Conservation (phyloP, 2,329 filamentous ascomycete genomes). For the Colletotrichum godetiae region DNA sequence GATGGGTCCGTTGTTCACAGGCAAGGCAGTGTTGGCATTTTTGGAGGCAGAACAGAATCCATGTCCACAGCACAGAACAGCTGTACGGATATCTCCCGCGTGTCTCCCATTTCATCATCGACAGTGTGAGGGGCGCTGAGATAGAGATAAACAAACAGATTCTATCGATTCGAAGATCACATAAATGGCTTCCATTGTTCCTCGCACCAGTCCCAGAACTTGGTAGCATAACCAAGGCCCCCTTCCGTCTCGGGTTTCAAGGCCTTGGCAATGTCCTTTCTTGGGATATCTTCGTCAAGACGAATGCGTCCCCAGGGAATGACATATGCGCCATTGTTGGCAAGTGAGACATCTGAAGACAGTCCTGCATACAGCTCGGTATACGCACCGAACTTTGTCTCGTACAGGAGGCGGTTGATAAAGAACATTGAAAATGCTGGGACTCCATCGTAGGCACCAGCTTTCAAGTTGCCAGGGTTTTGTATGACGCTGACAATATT, state of each 20-base stretch:
- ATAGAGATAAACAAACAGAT: too few species aligned
- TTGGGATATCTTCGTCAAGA: slow-evolving; percentile 32
- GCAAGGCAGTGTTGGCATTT: too few species aligned
- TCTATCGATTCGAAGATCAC: not conserved
- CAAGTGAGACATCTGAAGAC: slow-evolving; percentile 47
- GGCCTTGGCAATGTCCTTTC: slow-evolving; percentile 43
- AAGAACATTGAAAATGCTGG: slow-evolving; percentile 20
- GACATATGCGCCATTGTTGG: slow-evolving; percentile 44
- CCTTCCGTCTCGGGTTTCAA: slow-evolving; percentile 41
- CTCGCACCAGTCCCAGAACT: slow-evolving; percentile 46
- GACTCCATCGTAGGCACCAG: slow-evolving; percentile 39
- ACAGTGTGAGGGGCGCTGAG: too few species aligned
- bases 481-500: slow-evolving; percentile 44
- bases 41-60: too few species aligned
- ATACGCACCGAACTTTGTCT: slow-evolving; percentile 49
- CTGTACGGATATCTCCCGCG: too few species aligned
- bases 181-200: slow-evolving; percentile 26
- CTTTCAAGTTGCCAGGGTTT: slow-evolving; percentile 49
- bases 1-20: too few species aligned
- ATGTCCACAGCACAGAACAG: too few species aligned
- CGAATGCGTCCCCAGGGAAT: slow-evolving; percentile 45
- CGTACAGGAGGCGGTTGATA: slow-evolving; percentile 42
- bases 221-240: slow-evolving; percentile 40
- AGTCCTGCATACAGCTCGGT: slow-evolving; percentile 54
- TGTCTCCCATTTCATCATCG: too few species aligned